These are phyloP conservation scores for Fusarium sp. DNA, from an alignment of 2,329 filamentous ascomycete genomes.

Conservation along the genomic window DNA sequence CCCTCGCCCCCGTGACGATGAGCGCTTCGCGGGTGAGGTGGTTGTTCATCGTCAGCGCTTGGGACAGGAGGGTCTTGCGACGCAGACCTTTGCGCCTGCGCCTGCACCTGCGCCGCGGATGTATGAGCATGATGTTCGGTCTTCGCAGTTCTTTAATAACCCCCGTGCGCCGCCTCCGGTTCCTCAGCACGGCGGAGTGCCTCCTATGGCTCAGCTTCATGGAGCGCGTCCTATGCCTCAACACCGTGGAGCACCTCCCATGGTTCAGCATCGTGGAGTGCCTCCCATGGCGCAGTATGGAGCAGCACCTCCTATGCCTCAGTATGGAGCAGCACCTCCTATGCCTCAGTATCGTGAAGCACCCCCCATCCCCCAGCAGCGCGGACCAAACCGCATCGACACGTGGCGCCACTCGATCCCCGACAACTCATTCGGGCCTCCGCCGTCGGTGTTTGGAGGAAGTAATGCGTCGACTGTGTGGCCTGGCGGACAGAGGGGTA, in stretches of 20 bases:
- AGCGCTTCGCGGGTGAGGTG: constrained; percentile 23
- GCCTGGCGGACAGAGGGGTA: constrained; percentile 4
- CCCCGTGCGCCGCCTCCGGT: background rate
- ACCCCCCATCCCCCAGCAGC: no score
- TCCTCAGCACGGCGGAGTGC: background rate
- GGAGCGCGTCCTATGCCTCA: background rate
- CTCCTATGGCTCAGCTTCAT: background rate
- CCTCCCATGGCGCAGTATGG: no score
- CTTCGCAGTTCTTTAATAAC: constrained; percentile 1
- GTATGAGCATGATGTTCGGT: background rate
- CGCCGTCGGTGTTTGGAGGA: constrained; percentile 7
- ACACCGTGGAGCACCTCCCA: background rate
- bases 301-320: no score
- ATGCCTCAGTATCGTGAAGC: no score
- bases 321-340: no score
- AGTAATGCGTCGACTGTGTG: constrained; percentile 20
- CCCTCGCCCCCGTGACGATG: constrained; percentile 4
- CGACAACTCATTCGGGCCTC: background rate
- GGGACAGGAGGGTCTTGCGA: background rate
- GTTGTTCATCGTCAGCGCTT: constrained; percentile 14
- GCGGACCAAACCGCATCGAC: background rate
- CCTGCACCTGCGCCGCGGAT: background rate
- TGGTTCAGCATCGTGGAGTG: no score
- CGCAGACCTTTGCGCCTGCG: constrained; percentile 3
- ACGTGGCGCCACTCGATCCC: constrained; percentile 11